Base-by-base conservation (phyloP, 495 filamentous ascomycete genomes). In the Cetradonia linearis region DNA sequence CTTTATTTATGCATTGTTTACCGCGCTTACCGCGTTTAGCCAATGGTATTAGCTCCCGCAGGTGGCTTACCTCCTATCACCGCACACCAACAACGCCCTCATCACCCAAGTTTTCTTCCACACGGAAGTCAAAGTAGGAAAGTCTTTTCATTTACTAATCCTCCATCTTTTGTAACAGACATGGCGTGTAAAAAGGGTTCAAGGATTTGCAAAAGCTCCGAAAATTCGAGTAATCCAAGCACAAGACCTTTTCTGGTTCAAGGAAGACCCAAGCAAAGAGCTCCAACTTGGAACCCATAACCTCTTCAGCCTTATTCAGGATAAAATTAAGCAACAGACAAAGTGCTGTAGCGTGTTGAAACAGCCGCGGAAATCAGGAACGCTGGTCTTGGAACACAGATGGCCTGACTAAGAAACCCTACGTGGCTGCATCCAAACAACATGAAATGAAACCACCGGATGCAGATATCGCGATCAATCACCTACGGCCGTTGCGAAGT, bases 21-120 rank as follows among this genome's bases (percentile, higher is more conserved):
- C 31, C 23, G 47, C 55, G 28, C 23, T 37, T 60, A 62, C 34
- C 44, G 60, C 58, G 58, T 60, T 44, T 60, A 50, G 48, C 48
- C 33, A 25, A 47, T 40, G 16, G 28, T n/a, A 33, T 16, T 52
- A 44, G 40, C 40, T 44, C 40, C 40, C 40, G 40, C 40, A n/a
- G 20, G 40, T 44, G 40, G 18, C 40, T 44, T 44, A 8, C n/a
- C n/a, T 11, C n/a, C n/a, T 11, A 36, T 36, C 33, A 5, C 33
- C 33, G 33, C 33, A 36, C 11, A 36, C 11, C 5, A 36, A 36
- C 5, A 36, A 5, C 11, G 11, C n/a, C 16, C 38, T 40, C 3
- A 42, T 1, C 38, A 42, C 18, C 18, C 16, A 5, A 42, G 38
- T 18, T 42, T 44, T n/a, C 40, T 44, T 23, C 40, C n/a, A 44